A percentile compares a stretch with the other conserved stretches of the same genome.
These are phyloP conservation scores for Hamamelis virginiana DNA, from an alignment of 164 flowering plant genomes.

Conservation along the genomic window DNA sequence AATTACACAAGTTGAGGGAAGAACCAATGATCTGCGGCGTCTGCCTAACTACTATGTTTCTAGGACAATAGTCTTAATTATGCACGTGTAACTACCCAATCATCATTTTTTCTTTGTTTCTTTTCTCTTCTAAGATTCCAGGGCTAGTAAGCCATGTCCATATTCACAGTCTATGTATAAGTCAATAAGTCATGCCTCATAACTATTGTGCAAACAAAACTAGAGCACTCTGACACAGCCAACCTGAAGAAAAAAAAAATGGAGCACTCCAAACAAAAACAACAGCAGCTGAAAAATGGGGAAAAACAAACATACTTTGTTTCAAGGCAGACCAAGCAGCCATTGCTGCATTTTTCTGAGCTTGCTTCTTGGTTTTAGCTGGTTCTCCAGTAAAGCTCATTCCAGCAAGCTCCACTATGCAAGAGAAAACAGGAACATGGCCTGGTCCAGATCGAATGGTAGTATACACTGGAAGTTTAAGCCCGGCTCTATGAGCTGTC, in stretches of 20 bases:
- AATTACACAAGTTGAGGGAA: too few species aligned
- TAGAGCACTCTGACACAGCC: neutral
- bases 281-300: neutral
- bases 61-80: too few species aligned
- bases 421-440: constrained; percentile 21
- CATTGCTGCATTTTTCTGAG: constrained; percentile 31
- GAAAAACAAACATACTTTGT: constrained; percentile 14
- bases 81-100: too few species aligned
- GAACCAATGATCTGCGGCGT: too few species aligned
- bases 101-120: neutral
- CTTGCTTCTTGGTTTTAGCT: constrained; percentile 30
- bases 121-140: neutral
- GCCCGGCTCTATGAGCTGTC: constrained; percentile 26
- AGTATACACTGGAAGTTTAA: constrained; percentile 28
- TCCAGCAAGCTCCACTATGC: constrained; percentile 28
- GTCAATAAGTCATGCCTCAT: neutral
- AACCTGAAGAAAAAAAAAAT: neutral
- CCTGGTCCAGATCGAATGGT: constrained; percentile 25
- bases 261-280: too few species aligned
- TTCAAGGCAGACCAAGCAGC: constrained; percentile 29
- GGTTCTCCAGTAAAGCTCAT: constrained; percentile 25
- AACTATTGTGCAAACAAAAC: neutral
- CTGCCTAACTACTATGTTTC: too few species aligned
- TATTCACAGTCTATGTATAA: neutral
- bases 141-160: neutral